A percentile compares a stretch with the other conserved stretches of the same genome.
Conservation (phyloP, 352 stramenopile genomes). For the Phytophthora cryptogea region DNA sequence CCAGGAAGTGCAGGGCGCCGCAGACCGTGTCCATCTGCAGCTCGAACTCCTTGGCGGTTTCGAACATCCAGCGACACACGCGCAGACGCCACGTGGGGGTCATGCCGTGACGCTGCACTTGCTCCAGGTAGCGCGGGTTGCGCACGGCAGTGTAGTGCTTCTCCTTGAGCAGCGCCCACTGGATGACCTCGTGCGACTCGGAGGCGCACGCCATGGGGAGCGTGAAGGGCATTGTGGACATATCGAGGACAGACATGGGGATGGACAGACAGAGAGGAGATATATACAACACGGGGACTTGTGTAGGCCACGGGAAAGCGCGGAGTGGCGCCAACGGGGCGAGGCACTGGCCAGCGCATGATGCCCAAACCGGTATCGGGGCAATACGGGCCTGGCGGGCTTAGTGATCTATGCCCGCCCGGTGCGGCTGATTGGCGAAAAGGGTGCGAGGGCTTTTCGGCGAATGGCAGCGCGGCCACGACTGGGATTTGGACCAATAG, state of each 20-base stretch:
- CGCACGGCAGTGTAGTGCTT: slow-evolving; percentile 34
- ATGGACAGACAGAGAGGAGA: slow-evolving; percentile 6
- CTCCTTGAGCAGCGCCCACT: slow-evolving; percentile 46
- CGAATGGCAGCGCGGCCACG: slow-evolving; percentile 4
- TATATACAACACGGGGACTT: slow-evolving; percentile 34
- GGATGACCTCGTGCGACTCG: slow-evolving; percentile 39
- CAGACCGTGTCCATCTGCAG: slow-evolving; percentile 66
- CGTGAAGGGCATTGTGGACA: slow-evolving; percentile 32
- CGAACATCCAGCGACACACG: slow-evolving; percentile 84
- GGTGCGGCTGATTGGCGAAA: slow-evolving; percentile 15
- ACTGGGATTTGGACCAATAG: slow-evolving; percentile 16
- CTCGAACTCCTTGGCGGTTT: slow-evolving; percentile 75
- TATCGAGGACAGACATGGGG: slow-evolving; percentile 13
- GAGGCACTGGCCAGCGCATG: slow-evolving; percentile 32
- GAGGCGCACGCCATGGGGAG: slow-evolving; percentile 27
- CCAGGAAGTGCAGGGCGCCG: slow-evolving; percentile 69
- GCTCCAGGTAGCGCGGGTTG: slow-evolving; percentile 48
- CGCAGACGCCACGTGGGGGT: slow-evolving; percentile 63
- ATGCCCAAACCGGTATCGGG: slow-evolving; percentile 22
- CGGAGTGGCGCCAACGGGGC: slow-evolving; percentile 34
- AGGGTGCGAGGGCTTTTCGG: neutral
- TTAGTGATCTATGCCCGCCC: slow-evolving; percentile 14
- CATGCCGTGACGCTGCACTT: slow-evolving; percentile 66
- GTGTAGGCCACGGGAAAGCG: slow-evolving; percentile 36
- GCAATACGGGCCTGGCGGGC: slow-evolving; percentile 19